A percentile compares a stretch with the other conserved stretches of the same genome.
These are phyloP conservation scores for Reticulascus tulasneorum DNA, from an alignment of 2,329 filamentous ascomycete species.

Conservation along the genomic window DNA sequence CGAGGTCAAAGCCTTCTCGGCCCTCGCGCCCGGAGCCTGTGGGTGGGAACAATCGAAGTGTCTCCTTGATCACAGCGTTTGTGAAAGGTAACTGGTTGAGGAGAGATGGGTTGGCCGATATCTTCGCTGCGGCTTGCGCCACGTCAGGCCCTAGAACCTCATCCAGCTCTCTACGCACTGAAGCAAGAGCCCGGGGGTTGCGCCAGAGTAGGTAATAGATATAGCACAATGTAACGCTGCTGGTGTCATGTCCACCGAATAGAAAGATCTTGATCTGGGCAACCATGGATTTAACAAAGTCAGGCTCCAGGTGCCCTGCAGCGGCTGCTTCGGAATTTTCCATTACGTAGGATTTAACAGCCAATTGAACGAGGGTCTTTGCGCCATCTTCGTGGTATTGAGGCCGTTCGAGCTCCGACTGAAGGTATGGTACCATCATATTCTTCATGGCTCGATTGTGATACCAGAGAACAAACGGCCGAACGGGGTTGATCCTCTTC, in stretches of 20 bases:
- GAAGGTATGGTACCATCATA: too few relatives aligned
- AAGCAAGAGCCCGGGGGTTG: constrained; percentile 18
- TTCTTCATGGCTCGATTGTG: too few relatives aligned
- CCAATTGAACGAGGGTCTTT: too few relatives aligned
- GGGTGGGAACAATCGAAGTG: constrained; percentile 28
- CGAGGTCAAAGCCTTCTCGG: constrained; percentile 34
- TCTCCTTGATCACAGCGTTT: constrained; percentile 36
- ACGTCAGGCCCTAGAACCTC: constrained; percentile 42
- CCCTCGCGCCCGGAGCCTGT: constrained; percentile 27
- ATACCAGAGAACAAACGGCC: too few relatives aligned
- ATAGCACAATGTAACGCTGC: constrained; percentile 22
- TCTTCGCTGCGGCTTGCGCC: constrained; percentile 27
- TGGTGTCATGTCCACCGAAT: constrained; percentile 29
- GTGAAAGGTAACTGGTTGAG: constrained; percentile 50
- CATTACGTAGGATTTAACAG: too few relatives aligned
- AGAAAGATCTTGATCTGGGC: constrained; percentile 27
- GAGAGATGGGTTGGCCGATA: constrained; percentile 37
- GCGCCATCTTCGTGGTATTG: too few relatives aligned
- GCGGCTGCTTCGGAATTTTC: too few relatives aligned
- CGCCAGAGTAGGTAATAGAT: constrained; percentile 18
- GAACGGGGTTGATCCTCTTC: too few relatives aligned
- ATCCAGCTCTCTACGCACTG: constrained; percentile 24
- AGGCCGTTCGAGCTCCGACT: too few relatives aligned
- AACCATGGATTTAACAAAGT: too few relatives aligned
- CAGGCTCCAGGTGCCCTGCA: too few relatives aligned